These are phyloP conservation scores for Microsporum ferrugineum DNA, from an alignment of 2,329 filamentous ascomycete genomes.

Conservation along the genomic window DNA sequence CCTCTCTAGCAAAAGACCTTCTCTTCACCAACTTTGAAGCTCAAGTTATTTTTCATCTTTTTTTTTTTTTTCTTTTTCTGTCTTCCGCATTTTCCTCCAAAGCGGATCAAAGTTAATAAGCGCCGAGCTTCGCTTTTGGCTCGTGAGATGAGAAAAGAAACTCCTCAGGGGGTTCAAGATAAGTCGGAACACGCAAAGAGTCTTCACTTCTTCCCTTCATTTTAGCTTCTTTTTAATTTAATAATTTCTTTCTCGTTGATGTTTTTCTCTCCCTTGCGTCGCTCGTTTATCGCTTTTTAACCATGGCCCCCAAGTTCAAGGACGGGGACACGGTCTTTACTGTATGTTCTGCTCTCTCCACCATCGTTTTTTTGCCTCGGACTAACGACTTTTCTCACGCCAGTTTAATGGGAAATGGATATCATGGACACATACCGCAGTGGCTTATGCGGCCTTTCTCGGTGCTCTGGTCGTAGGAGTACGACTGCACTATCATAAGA, in stretches of 20 bases:
- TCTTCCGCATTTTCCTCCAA: not conserved
- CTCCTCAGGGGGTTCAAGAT: not conserved
- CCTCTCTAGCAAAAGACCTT: not conserved
- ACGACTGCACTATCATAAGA: constrained; percentile 84
- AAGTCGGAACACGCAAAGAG: not conserved
- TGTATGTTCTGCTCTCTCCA: constrained; percentile 33
- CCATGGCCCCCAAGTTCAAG: constrained; percentile 51
- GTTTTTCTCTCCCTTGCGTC: constrained; percentile 18
- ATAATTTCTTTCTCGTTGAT: constrained; percentile 18
- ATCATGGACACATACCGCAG: constrained; percentile 70
- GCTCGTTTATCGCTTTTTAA: constrained; percentile 19
- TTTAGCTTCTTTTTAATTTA: constrained; percentile 11
- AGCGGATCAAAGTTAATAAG: not conserved
- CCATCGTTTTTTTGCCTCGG: not conserved
- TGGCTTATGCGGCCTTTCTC: constrained; percentile 75
- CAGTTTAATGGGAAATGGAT: constrained; percentile 80
- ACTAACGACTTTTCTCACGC: not conserved
- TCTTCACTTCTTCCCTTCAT: constrained; percentile 6
- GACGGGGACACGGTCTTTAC: constrained; percentile 52
- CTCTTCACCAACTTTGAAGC: not conserved
- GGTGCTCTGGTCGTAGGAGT: constrained; percentile 74
- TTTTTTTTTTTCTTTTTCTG: not conserved
- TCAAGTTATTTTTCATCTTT: not conserved
- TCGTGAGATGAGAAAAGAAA: not conserved
- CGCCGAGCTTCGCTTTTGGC: not conserved